A percentile compares a stretch with the other conserved stretches of the same genome.
phyloP scores from a whole-genome alignment of 257 asterid species.

The Solanum pimpinellifolium region DNA sequence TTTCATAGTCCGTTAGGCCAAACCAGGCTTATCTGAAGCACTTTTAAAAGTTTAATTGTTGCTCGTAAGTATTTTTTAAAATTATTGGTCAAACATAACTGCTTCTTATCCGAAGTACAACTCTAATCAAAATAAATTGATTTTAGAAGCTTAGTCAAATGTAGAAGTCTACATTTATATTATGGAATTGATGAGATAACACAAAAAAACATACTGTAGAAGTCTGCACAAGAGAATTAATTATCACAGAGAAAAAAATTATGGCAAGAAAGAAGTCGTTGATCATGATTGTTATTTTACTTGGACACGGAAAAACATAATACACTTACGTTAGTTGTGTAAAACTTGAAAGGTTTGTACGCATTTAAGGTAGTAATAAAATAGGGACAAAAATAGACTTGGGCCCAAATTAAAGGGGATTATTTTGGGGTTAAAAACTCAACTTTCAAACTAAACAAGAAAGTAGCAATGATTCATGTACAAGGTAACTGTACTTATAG shows the following conservation, averaged over 20 bases:
- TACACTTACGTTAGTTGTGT: not conserved
- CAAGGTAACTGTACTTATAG: not conserved
- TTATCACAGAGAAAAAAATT: not conserved
- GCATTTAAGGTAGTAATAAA: not conserved
- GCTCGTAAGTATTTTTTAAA: not conserved
- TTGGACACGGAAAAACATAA: not conserved
- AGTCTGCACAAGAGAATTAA: not conserved
- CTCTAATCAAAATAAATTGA: not conserved
- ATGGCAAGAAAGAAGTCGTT: not conserved
- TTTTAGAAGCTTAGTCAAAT: not conserved
- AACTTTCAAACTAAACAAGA: not conserved
- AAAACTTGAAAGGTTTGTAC: not conserved
- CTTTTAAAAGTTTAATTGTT: not conserved
- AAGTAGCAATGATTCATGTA: conserved; percentile 1
- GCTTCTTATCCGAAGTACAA: not conserved
- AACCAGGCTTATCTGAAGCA: not conserved
- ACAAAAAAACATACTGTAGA: not conserved
- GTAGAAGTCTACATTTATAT: no score
- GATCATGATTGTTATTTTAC: not conserved
- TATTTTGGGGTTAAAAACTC: not conserved
- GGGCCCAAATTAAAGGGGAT: not conserved
- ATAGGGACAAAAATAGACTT: not conserved
- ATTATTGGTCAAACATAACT: not conserved
- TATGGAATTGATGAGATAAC: not conserved
- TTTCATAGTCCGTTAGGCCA: not conserved